phyloP scores from a whole-genome alignment of 1,284 basidiomycete species.

The Sutorius eximius region DNA sequence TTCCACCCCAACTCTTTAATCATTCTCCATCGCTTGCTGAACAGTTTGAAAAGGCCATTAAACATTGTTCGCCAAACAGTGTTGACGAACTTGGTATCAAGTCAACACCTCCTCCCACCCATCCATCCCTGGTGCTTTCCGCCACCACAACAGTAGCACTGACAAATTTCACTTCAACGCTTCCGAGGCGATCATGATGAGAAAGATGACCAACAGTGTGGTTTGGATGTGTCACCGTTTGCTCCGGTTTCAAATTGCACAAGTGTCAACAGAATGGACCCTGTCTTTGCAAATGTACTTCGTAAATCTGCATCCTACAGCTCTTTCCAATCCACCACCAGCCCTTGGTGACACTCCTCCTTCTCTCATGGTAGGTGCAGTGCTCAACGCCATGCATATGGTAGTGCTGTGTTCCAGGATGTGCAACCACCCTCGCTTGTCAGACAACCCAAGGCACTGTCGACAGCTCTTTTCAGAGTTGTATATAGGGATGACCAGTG shows the following conservation, averaged over 20 bases:
- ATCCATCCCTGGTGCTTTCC: slow-evolving; percentile 45
- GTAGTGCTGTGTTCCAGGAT: slow-evolving; percentile 64
- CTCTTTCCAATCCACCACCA: slow-evolving; percentile 48
- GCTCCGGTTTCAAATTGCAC: slow-evolving; percentile 51
- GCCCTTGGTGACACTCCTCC: slow-evolving; percentile 57
- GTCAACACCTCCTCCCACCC: slow-evolving; percentile 48
- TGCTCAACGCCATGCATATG: slow-evolving; percentile 52
- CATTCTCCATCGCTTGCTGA: slow-evolving; percentile 51
- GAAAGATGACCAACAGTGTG: slow-evolving; percentile 36
- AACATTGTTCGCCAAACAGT: slow-evolving; percentile 50
- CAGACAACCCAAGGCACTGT: slow-evolving; percentile 63
- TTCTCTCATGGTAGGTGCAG: slow-evolving; percentile 50
- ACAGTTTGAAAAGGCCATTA: slow-evolving; percentile 58
- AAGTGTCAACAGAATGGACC: slow-evolving; percentile 83
- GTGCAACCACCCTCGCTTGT: slow-evolving; percentile 67
- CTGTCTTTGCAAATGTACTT: slow-evolving; percentile 75
- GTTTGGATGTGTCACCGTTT: slow-evolving; percentile 41
- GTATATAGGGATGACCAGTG: slow-evolving; percentile 50
- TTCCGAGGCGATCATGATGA: slow-evolving; percentile 42
- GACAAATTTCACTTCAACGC: slow-evolving; percentile 33
- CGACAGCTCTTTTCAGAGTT: slow-evolving; percentile 54
- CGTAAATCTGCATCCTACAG: slow-evolving; percentile 57
- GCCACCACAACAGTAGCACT: slow-evolving; percentile 36
- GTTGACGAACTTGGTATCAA: slow-evolving; percentile 43
- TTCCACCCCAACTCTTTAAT: too few relatives aligned